A percentile compares a stretch with the other conserved stretches of the same genome.
Evolutionary conservation across 805 yeast species (phyloP).

Genomic region (Komagataella phaffii): DNA sequence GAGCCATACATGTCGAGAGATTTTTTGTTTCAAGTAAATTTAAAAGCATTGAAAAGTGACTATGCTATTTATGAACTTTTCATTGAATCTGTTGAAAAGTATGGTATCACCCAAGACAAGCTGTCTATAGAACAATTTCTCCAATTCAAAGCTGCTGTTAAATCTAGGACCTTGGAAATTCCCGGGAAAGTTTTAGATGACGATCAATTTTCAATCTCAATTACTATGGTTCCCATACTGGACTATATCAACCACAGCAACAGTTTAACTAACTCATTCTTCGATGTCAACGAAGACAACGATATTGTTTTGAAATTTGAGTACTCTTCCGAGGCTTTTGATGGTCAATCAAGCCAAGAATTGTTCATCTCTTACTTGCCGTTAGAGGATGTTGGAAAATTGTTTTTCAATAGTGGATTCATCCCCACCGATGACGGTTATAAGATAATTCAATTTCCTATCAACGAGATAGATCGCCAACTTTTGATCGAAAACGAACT

Average conservation of each 20-base stretch:
- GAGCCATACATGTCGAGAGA: not conserved
- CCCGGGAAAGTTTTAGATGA: constrained; percentile 23
- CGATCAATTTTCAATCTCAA: constrained; percentile 31
- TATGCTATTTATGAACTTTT: not conserved
- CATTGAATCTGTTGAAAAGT: not conserved
- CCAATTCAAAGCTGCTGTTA: constrained; percentile 26
- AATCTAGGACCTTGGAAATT: constrained; percentile 51
- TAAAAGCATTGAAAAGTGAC: not conserved
- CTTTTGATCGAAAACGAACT: not conserved
- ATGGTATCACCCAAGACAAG: not conserved
- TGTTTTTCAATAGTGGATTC: constrained; percentile 32
- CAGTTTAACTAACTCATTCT: constrained; percentile 32
- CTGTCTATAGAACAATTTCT: constrained; percentile 2
- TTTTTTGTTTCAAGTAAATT: not conserved
- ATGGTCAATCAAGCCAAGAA: constrained; percentile 12
- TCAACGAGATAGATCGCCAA: not conserved
- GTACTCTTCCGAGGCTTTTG: not conserved
- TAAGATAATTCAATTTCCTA: not conserved
- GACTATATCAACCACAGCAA: constrained; percentile 57
- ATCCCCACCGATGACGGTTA: constrained; percentile 18
- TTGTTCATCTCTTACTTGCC: constrained; percentile 30
- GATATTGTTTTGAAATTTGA: constrained; percentile 29
- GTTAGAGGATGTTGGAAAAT: constrained; percentile 25
- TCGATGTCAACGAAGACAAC: constrained; percentile 39
- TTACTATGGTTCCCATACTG: constrained; percentile 50